A percentile compares a stretch with the other conserved stretches of the same genome.
Evolutionary conservation across 306 rosid species (phyloP).

Genomic region (Pterocarpus santalinus): DNA sequence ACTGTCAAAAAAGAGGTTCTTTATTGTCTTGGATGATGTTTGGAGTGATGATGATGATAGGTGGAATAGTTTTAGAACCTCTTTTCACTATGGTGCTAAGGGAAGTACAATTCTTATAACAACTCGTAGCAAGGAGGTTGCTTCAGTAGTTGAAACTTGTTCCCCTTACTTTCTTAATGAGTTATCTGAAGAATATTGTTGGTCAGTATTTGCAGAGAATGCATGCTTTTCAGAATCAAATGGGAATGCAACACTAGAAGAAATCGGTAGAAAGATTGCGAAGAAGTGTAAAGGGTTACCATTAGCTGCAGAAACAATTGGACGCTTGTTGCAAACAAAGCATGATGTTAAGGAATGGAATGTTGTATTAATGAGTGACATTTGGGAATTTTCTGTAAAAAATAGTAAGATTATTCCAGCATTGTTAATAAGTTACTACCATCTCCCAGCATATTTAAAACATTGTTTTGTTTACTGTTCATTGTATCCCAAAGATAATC

Average conservation of each 20-base stretch:
- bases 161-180: not conserved
- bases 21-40: conserved; percentile 12
- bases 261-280: not conserved
- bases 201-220: not conserved
- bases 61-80: not conserved
- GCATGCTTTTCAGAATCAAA: not conserved
- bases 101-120: conserved; percentile 14
- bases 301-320: not conserved
- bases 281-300: not conserved
- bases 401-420: conserved; percentile 24
- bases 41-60: not conserved
- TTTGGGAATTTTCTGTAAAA: conserved; percentile 21
- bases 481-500: not conserved
- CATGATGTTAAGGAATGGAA: conserved; percentile 15
- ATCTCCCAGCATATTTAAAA: conserved; percentile 47
- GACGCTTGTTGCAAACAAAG: not conserved
- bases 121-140: not conserved
- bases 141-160: not conserved
- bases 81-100: not conserved
- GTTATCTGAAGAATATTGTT: not conserved
- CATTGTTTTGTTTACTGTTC: not conserved
- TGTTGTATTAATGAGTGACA: not conserved
- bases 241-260: not conserved
- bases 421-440: conserved; percentile 49
- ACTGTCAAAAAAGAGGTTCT: not conserved